phyloP scores from a whole-genome alignment of 2,329 filamentous ascomycete species.

The Fusarium sp. region DNA sequence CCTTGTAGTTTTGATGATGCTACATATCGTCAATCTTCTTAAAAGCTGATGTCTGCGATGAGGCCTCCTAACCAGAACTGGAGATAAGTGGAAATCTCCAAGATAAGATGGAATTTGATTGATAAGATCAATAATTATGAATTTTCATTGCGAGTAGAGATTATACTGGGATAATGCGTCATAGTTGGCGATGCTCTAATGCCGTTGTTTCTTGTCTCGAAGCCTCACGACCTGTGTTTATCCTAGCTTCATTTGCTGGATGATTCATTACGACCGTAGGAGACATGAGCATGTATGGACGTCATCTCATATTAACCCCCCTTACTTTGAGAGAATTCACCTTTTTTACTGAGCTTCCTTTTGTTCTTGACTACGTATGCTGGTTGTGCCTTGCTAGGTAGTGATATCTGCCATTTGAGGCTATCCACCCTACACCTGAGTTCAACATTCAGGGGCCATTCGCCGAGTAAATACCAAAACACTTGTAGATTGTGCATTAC shows the following conservation, averaged over 20 bases:
- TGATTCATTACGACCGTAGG: background rate
- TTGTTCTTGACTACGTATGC: background rate
- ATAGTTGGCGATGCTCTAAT: accelerated
- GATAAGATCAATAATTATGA: background rate
- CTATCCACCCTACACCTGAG: background rate
- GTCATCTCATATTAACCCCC: background rate
- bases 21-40: background rate
- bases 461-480: background rate
- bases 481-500: background rate
- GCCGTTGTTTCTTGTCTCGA: accelerated
- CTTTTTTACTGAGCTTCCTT: accelerated
- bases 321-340: background rate
- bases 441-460: background rate
- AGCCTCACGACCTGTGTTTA: accelerated
- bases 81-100: background rate
- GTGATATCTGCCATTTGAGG: background rate
- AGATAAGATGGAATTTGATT: background rate
- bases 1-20: background rate
- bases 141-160: background rate
- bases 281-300: background rate
- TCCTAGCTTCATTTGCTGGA: background rate
- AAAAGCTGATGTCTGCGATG: background rate
- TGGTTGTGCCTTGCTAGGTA: background rate
- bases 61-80: background rate
- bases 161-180: no score